A percentile compares a stretch with the other conserved stretches of the same genome.
These are phyloP conservation scores for Aspergillus sclerotialis DNA, from an alignment of 2,329 filamentous ascomycete species.

Conservation along the genomic window DNA sequence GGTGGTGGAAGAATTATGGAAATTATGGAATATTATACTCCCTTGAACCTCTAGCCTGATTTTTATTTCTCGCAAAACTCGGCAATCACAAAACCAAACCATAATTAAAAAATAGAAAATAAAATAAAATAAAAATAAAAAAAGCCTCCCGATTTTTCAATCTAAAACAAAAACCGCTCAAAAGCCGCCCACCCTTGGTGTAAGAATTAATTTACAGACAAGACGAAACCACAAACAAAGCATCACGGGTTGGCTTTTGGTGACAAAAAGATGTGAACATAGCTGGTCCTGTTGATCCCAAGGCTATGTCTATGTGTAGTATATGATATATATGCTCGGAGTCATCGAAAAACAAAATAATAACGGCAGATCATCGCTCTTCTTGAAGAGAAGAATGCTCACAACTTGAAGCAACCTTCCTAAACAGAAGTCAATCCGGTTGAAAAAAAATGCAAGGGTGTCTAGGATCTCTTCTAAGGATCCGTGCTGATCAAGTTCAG, in stretches of 20 bases:
- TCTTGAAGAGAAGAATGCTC: constrained; percentile 5
- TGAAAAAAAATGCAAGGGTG: neutral
- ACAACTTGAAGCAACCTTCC: too few species aligned
- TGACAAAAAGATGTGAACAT: neutral
- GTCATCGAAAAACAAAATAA: neutral
- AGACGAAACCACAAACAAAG: neutral
- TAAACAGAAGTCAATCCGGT: too few species aligned
- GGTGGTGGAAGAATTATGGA: too few species aligned
- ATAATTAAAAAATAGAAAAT: neutral
- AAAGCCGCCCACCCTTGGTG: neutral
- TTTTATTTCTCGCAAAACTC: too few species aligned
- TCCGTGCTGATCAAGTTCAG: neutral
- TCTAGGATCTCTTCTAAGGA: neutral
- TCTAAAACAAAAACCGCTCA: neutral
- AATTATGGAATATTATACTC: too few species aligned
- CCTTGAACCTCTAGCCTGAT: too few species aligned
- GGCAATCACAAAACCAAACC: too few species aligned
- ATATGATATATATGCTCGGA: neutral
- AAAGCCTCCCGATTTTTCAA: neutral
- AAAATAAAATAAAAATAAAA: neutral
- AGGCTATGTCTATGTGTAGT: too few species aligned
- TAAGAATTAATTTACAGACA: neutral
- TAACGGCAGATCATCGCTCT: neutral
- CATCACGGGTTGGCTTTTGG: neutral
- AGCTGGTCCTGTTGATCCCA: too few species aligned